Percentiles rank a stretch among this genome's conserved stretches.
phyloP scores from a whole-genome alignment of 2,329 filamentous ascomycete genomes.

The Verticillium klebahnii region DNA sequence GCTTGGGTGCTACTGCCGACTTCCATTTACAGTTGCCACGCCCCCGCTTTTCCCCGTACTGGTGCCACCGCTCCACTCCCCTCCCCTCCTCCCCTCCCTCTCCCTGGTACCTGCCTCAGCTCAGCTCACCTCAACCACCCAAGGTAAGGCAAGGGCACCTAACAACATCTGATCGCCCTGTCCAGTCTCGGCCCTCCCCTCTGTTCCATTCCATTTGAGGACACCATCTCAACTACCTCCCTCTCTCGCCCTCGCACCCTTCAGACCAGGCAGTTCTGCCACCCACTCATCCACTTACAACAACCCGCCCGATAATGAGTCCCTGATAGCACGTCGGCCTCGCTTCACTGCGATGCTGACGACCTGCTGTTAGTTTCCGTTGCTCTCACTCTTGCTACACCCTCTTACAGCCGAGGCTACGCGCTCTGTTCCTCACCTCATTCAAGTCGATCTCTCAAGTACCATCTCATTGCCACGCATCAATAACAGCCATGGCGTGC shows the following conservation, averaged over 20 bases:
- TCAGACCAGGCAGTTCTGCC: neutral
- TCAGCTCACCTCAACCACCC: neutral
- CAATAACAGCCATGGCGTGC: neutral
- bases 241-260: neutral
- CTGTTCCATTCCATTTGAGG: neutral
- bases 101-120: neutral
- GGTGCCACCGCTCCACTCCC: neutral
- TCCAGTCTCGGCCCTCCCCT: neutral
- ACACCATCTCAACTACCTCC: neutral
- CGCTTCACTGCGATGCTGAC: neutral
- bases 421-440: neutral
- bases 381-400: neutral
- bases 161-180: neutral
- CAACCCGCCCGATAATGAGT: neutral
- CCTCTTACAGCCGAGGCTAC: neutral
- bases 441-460: neutral
- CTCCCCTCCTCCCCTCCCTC: neutral
- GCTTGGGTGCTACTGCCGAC: neutral
- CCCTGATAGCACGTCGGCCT: neutral
- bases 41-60: neutral
- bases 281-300: neutral
- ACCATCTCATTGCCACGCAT: neutral
- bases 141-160: neutral
- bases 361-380: neutral
- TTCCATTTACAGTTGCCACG: neutral